Evolutionary conservation across 75 land plant species (phyloP).

Genomic region (Cryptomeria japonica): DNA sequence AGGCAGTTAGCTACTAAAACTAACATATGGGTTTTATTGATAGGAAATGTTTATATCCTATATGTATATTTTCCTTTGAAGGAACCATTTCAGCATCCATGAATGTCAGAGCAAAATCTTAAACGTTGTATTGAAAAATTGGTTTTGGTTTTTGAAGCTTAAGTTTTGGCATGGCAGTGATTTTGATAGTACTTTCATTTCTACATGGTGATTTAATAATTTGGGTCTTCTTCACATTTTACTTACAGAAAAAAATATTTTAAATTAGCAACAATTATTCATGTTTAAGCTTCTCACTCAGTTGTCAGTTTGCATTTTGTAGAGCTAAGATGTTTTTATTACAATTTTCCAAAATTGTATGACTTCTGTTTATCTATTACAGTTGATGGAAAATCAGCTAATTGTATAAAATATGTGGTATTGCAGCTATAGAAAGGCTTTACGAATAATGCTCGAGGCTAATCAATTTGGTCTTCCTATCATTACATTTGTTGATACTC

Average conservation of each 20-base stretch:
- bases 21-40: not conserved
- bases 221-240: not conserved
- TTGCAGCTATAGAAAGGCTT: constrained; percentile 85
- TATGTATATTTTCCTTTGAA: not conserved
- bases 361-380: not conserved
- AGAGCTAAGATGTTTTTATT: not conserved
- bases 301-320: not conserved
- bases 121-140: not conserved
- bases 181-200: not conserved
- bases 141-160: not conserved
- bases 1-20: not conserved
- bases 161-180: not conserved
- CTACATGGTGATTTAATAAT: not conserved
- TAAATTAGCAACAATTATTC: not conserved
- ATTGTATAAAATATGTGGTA: not conserved
- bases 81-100: not conserved
- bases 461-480: constrained; percentile 91
- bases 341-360: not conserved
- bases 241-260: not conserved
- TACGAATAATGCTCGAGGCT: constrained; percentile 88
- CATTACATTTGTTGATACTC: constrained; percentile 86
- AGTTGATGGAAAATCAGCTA: not conserved
- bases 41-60: not conserved
- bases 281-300: not conserved
- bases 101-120: not conserved